Conservation (phyloP, 768 basidiomycete genomes). For the Tricholoma hemisulphureum region DNA sequence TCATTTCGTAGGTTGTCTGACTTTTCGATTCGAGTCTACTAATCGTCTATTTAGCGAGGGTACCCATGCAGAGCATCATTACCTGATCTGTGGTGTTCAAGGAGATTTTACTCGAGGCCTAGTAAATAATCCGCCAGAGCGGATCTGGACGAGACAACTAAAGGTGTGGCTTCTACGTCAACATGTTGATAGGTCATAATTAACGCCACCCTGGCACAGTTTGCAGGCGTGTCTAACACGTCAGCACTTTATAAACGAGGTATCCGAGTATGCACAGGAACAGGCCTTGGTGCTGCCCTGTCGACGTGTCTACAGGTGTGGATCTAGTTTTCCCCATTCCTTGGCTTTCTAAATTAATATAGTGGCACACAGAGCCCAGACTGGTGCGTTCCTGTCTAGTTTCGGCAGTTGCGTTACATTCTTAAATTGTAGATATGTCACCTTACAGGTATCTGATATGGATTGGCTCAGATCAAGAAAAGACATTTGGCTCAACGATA, state of each 20-base stretch:
- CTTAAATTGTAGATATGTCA: not conserved
- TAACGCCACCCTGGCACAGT: slow-evolving; percentile 38
- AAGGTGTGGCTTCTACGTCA: slow-evolving; percentile 47
- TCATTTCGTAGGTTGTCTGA: slow-evolving; percentile 60
- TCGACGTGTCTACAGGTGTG: slow-evolving; percentile 79
- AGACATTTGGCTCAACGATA: slow-evolving; percentile 82
- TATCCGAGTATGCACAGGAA: slow-evolving; percentile 83
- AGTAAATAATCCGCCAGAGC: slow-evolving; percentile 66
- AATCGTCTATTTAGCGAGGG: slow-evolving; percentile 53
- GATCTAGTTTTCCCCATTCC: slow-evolving; percentile 3
- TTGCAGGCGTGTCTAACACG: slow-evolving; percentile 81
- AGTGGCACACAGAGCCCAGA: slow-evolving; percentile 39
- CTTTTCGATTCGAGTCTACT: not conserved
- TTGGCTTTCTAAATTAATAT: slow-evolving; percentile 21
- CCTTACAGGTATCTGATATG: slow-evolving; percentile 70
- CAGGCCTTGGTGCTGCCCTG: slow-evolving; percentile 78
- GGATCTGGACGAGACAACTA: slow-evolving; percentile 77
- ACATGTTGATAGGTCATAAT: not conserved
- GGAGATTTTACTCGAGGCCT: slow-evolving; percentile 78
- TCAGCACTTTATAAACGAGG: slow-evolving; percentile 75
- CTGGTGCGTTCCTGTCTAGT: slow-evolving; percentile 36
- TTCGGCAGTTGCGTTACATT: not conserved
- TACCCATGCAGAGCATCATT: slow-evolving; percentile 73
- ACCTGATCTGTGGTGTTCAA: slow-evolving; percentile 82
- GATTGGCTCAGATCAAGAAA: slow-evolving; percentile 84